Conservation (phyloP, 2,329 filamentous ascomycete species). For the Magnaporthales sp. region DNA sequence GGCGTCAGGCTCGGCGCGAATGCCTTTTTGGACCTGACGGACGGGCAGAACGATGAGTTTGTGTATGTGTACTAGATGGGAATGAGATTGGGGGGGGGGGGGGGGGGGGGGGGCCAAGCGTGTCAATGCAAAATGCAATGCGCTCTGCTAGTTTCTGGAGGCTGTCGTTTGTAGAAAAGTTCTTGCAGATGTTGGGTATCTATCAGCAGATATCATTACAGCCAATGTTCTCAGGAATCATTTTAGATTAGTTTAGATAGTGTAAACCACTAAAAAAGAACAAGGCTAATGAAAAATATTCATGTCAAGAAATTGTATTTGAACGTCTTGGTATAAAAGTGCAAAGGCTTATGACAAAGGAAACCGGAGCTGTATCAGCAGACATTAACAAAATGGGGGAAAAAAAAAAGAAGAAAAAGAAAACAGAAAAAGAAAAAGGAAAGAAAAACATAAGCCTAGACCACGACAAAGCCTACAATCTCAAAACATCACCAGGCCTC, state of each 20-base stretch:
- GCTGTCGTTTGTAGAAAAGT: too few relatives aligned
- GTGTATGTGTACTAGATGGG: slow-evolving; percentile 46
- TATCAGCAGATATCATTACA: too few relatives aligned
- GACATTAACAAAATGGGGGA: not conserved
- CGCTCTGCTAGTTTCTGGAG: too few relatives aligned
- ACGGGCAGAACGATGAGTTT: slow-evolving; percentile 60
- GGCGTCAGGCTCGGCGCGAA: slow-evolving; percentile 32
- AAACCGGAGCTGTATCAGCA: not conserved
- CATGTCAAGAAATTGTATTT: not conserved
- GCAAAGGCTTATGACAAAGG: not conserved
- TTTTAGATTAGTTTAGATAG: too few relatives aligned
- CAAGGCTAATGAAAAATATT: too few relatives aligned
- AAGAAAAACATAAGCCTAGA: not conserved
- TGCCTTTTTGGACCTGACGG: slow-evolving; percentile 52
- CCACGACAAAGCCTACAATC: not conserved
- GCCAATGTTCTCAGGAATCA: too few relatives aligned
- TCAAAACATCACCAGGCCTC: slow-evolving; percentile 18
- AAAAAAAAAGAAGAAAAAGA: not conserved
- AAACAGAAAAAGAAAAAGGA: not conserved
- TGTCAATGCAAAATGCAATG: too few relatives aligned
- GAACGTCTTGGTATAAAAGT: not conserved
- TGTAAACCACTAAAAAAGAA: too few relatives aligned
- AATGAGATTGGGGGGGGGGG: too few relatives aligned
- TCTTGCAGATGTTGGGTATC: too few relatives aligned
- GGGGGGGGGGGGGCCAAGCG: too few relatives aligned